A percentile compares a stretch with the other conserved stretches of the same genome.
phyloP scores from a whole-genome alignment of 306 rosid species.

The Rosa multiflora region DNA sequence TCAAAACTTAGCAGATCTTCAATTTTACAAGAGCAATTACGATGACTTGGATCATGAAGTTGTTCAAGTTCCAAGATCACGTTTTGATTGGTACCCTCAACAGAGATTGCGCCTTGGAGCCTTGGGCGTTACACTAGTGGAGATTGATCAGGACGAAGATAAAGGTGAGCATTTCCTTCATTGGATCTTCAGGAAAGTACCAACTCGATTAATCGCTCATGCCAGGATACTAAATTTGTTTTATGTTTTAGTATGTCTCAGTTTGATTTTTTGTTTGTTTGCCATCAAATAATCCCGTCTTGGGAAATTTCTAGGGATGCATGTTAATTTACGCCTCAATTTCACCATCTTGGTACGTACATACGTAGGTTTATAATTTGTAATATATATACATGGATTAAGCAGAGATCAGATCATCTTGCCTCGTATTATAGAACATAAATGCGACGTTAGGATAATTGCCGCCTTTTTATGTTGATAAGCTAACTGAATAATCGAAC shows the following conservation, averaged over 20 bases:
- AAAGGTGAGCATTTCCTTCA: not conserved
- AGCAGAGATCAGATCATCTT: too few relatives aligned
- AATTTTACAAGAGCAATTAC: not conserved
- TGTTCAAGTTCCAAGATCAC: not conserved
- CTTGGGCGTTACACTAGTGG: not conserved
- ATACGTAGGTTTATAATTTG: too few relatives aligned
- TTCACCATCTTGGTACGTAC: not conserved
- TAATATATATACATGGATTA: too few relatives aligned
- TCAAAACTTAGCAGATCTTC: not conserved
- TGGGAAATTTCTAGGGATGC: not conserved
- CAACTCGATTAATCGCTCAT: not conserved
- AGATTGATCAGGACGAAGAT: not conserved
- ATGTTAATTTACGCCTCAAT: not conserved
- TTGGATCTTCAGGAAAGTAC: not conserved
- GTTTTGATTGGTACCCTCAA: not conserved
- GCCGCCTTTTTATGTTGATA: too few relatives aligned
- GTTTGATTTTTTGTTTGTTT: not conserved
- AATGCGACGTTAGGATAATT: too few relatives aligned
- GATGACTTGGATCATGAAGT: not conserved
- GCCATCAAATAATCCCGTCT: not conserved
- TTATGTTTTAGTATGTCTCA: not conserved
- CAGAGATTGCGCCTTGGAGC: not conserved
- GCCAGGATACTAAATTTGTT: not conserved
- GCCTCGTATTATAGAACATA: too few relatives aligned
- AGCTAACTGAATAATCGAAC: too few relatives aligned